Base-by-base conservation (phyloP, 805 yeast genomes). In the Candida bentonensis region DNA sequence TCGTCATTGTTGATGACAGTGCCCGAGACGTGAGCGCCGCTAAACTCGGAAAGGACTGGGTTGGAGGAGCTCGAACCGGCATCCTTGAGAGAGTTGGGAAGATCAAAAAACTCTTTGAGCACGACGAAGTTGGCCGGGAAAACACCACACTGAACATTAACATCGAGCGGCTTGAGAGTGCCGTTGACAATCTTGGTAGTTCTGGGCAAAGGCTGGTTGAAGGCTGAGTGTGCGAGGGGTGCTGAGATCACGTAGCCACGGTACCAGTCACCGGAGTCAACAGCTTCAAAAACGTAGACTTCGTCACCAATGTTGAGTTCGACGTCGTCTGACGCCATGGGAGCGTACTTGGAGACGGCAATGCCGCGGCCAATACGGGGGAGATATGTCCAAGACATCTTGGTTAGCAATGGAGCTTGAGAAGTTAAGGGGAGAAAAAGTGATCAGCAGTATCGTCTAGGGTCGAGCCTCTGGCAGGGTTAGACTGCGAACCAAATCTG, bases 241-340 rank as follows among this genome's bases (percentile, higher is more conserved):
- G 77, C 72, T 30, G 79, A 65, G 27, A 81, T 64, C 3, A 75
- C 68, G 59, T 86, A 85, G 11, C 87, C 95, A 52, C 95, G 69
- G 21, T 78, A 85, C 95, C 95, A 86, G 49, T 71, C 71, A 20
- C 68, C 68, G 23, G 56, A 45, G 34, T 64, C 60, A 59, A 72
- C 67, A 41, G 71, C 64, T 56, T 85, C 95, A 56, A 84, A 82
- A 17, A 83, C 65, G 58, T 73, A 82, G 25, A 82, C 76, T 49
- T 79, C 84, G 60, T 84, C 94, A 27, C 94, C 95, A 20, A 63
- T 23, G 58, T 47, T 36, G 13, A 58, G 2, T 63, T 58, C 17
- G 56, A 47, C 23, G 55, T 59, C 50, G 65, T 50, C 34, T 33
- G 4, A 41, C 40, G 9, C 39, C 46, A 26, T 41, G 42, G 23